These are phyloP conservation scores for Verticillium tricorpus DNA, from an alignment of 2,329 filamentous ascomycete genomes.

Conservation along the genomic window DNA sequence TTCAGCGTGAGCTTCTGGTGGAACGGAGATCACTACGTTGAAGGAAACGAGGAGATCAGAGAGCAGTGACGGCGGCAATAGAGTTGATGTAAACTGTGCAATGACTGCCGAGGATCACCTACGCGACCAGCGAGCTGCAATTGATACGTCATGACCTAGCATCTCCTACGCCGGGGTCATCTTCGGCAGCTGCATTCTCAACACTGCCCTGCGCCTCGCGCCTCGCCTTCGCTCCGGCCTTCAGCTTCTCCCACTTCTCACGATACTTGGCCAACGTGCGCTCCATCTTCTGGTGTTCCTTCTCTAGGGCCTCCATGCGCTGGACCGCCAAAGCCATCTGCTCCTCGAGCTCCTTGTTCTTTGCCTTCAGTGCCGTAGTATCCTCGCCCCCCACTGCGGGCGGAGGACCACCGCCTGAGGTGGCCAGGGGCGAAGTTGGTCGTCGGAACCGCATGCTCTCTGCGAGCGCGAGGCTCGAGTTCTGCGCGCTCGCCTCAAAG, in stretches of 20 bases:
- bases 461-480: slow-evolving; percentile 77
- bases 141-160: background rate
- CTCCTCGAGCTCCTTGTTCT: slow-evolving; percentile 64
- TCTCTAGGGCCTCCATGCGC: slow-evolving; percentile 64
- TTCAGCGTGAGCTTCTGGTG: slow-evolving; percentile 99
- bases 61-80: background rate
- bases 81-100: background rate
- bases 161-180: background rate
- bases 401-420: slow-evolving; percentile 8
- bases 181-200: slow-evolving; percentile 23
- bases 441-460: slow-evolving; percentile 70
- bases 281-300: slow-evolving; percentile 50
- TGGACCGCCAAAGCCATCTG: slow-evolving; percentile 53
- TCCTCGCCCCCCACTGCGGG: slow-evolving; percentile 19
- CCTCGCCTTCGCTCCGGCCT: slow-evolving; percentile 56
- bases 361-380: slow-evolving; percentile 34
- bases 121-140: background rate
- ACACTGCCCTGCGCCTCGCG: slow-evolving; percentile 35
- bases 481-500: slow-evolving; percentile 90
- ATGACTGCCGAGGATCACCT: background rate
- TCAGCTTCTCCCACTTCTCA: slow-evolving; percentile 58
- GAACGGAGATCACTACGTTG: slow-evolving; percentile 37
- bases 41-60: background rate
- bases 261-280: slow-evolving; percentile 54
- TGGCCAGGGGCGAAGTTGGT: slow-evolving; percentile 45